Conservation (phyloP, 495 filamentous ascomycete genomes). For the Xylaria grammica region DNA sequence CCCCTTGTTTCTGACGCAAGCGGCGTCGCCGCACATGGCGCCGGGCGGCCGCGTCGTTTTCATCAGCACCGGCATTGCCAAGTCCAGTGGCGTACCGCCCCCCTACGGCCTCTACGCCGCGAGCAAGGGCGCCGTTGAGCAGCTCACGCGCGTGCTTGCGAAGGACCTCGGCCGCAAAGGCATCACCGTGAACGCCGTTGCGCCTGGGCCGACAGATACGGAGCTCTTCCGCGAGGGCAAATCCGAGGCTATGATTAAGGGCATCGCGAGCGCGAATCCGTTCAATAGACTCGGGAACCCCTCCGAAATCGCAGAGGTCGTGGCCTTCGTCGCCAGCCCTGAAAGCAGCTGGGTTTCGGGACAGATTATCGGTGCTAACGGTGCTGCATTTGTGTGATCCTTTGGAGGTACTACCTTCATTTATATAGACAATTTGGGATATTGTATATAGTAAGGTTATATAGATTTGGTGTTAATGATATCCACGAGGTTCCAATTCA, state of each 20-base stretch:
- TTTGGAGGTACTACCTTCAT: neutral
- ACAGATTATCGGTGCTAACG: conserved; percentile 65
- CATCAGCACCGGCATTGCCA: conserved; percentile 59
- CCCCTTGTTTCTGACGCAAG: conserved; percentile 66
- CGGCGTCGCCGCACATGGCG: conserved; percentile 64
- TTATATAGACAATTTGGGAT: neutral
- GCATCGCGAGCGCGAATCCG: conserved; percentile 57
- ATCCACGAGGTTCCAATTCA: neutral
- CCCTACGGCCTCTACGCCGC: conserved; percentile 64
- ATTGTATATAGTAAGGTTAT: neutral
- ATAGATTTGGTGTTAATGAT: neutral
- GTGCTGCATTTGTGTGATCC: conserved; percentile 48
- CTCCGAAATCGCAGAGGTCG: conserved; percentile 64
- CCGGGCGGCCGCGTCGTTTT: conserved; percentile 62
- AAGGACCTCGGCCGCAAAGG: conserved; percentile 66
- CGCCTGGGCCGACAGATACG: conserved; percentile 68
- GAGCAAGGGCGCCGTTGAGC: conserved; percentile 72
- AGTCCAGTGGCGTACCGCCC: conserved; percentile 50
- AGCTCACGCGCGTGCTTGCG: conserved; percentile 65
- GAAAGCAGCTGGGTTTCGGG: conserved; percentile 66
- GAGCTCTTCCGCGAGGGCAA: conserved; percentile 68
- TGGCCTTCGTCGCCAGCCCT: conserved; percentile 58
- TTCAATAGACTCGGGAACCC: conserved; percentile 61
- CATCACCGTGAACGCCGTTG: conserved; percentile 67
- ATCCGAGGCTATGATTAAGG: conserved; percentile 58